A percentile compares a stretch with the other conserved stretches of the same genome.
phyloP scores from a whole-genome alignment of 371 early-diverging fungal genomes.

The Mortierella sp. region DNA sequence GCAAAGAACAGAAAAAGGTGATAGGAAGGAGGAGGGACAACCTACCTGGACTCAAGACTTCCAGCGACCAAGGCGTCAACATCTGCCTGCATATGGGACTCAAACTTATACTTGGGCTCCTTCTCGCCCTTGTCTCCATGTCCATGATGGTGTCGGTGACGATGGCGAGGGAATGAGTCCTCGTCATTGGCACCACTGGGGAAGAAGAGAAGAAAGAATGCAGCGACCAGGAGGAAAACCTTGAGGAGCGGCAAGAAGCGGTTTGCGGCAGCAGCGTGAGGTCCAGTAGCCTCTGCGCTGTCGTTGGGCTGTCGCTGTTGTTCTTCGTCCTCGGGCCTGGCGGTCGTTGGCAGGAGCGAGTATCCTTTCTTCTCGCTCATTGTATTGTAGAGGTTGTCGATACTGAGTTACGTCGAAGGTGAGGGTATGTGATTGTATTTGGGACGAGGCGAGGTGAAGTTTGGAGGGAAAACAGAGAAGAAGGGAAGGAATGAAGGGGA shows the following conservation, averaged over 20 bases:
- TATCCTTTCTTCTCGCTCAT: conserved; percentile 45
- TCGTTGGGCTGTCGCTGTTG: neutral
- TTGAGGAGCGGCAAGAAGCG: conserved; percentile 13
- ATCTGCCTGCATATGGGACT: conserved; percentile 37
- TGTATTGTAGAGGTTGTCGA: neutral
- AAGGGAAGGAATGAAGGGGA: neutral
- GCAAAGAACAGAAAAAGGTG: neutral
- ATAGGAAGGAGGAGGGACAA: neutral
- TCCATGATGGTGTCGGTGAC: neutral
- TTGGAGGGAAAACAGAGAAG: neutral
- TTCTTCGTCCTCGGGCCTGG: conserved; percentile 11
- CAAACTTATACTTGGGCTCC: conserved; percentile 33
- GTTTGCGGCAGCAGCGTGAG: neutral
- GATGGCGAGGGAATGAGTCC: conserved; percentile 7
- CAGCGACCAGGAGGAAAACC: conserved; percentile 17
- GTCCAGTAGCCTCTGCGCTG: neutral
- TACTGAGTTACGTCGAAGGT: neutral
- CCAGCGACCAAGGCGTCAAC: conserved; percentile 43
- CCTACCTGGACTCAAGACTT: conserved; percentile 49
- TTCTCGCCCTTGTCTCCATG: conserved; percentile 14
- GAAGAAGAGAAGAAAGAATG: conserved; percentile 19
- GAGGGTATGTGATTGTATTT: neutral
- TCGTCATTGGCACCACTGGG: conserved; percentile 4
- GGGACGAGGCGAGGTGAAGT: neutral
- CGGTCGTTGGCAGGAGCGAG: conserved; percentile 37